Conservation (phyloP, 2,329 filamentous ascomycete species). For the Colletotrichum ledebouriae region DNA sequence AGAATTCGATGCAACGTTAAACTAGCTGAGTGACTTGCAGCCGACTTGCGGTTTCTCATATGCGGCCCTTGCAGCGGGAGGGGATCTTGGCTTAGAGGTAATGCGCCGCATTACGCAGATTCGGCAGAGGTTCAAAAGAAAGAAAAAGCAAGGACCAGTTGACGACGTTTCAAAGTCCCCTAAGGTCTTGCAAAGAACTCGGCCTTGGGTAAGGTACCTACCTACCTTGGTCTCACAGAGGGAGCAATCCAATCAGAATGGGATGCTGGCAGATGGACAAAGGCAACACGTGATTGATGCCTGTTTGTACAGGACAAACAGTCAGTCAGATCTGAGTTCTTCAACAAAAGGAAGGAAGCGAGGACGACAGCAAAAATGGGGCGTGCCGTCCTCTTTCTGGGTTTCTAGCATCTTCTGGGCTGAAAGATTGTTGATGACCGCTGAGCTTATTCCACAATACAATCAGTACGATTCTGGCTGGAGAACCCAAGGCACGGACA, state of each 20-base stretch:
- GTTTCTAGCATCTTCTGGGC: not conserved
- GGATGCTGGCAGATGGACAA: constrained; percentile 8
- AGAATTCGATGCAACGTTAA: constrained; percentile 1
- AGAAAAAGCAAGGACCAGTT: not conserved
- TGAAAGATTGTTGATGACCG: not conserved
- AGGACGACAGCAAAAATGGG: not conserved
- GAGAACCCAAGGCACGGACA: too few species aligned
- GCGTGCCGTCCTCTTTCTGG: not conserved
- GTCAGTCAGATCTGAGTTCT: not conserved
- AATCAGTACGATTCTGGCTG: too few species aligned
- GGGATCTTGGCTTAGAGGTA: not conserved
- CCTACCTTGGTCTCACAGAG: not conserved
- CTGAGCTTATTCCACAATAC: not conserved
- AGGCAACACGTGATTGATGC: not conserved
- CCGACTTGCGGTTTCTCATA: not conserved
- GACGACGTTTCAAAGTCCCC: too few species aligned
- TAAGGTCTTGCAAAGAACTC: not conserved
- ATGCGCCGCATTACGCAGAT: not conserved
- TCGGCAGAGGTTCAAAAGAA: not conserved
- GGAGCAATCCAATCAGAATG: not conserved
- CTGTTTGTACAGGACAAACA: constrained; percentile 7
- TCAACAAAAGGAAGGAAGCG: not conserved
- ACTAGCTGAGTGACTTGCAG: not conserved
- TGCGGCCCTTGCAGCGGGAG: constrained; percentile 12
- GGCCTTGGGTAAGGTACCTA: not conserved